A percentile compares a stretch with the other conserved stretches of the same genome.
These are phyloP conservation scores for Neurospora sp. DNA, from an alignment of 2,329 filamentous ascomycete species.

Conservation along the genomic window DNA sequence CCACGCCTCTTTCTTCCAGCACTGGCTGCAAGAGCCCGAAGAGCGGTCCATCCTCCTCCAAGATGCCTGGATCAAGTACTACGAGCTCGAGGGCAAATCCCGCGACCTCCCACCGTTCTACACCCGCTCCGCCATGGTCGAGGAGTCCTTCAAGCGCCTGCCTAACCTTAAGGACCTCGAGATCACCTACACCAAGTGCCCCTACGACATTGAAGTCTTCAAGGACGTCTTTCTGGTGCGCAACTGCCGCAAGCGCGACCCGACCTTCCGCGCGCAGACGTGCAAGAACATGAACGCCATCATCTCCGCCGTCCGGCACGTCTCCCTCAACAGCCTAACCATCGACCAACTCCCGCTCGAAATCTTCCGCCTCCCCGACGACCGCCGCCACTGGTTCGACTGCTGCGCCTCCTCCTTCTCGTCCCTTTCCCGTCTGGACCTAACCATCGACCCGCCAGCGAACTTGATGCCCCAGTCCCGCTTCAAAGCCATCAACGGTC, in stretches of 20 bases:
- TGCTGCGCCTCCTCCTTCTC: constrained; percentile 30
- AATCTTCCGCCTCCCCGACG: constrained; percentile 26
- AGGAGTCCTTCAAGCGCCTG: constrained; percentile 29
- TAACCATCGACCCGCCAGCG: constrained; percentile 30
- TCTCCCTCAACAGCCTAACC: constrained; percentile 27
- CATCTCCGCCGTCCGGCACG: constrained; percentile 27
- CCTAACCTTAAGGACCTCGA: constrained; percentile 30
- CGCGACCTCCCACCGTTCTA: constrained; percentile 26
- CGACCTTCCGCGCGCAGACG: constrained; percentile 20
- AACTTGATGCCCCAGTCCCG: constrained; percentile 26
- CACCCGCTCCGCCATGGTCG: constrained; percentile 25
- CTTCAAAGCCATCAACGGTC: constrained; percentile 31
- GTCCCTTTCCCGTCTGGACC: constrained; percentile 28
- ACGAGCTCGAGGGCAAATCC: constrained; percentile 25
- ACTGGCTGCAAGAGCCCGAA: constrained; percentile 28
- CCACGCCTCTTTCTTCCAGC: constrained; percentile 25
- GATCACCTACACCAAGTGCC: constrained; percentile 31
- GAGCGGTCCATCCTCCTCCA: constrained; percentile 25
- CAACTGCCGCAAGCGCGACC: constrained; percentile 29
- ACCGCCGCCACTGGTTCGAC: constrained; percentile 32
- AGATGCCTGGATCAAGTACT: constrained; percentile 27
- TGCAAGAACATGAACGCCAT: constrained; percentile 30
- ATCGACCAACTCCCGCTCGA: constrained; percentile 35
- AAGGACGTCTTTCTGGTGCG: constrained; percentile 28
- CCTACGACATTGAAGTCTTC: constrained; percentile 27